Base-by-base conservation (phyloP, 2,329 filamentous ascomycete species). In the Talaromyces sp. region DNA sequence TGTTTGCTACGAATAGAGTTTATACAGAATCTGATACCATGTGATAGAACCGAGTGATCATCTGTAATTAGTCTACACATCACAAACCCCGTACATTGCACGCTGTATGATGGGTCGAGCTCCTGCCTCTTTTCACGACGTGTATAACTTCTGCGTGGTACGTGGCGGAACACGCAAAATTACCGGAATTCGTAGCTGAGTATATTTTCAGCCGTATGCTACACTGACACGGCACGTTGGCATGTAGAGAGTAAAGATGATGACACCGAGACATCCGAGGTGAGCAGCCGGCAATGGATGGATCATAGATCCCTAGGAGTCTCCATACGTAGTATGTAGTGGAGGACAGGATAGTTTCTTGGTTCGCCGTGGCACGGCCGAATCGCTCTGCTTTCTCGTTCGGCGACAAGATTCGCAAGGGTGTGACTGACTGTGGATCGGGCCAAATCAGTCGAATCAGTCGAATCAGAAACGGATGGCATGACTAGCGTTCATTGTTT, bases 201-300 rank as follows among this genome's bases (percentile, higher is more conserved):
- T 17, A 25, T 27, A 19, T 17, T 27, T 45, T 27, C 19, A 51
- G 47, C 47, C 25, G 15, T 51, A 51, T 22, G 47, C 47, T 51
- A 51, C 47, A 53, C 27, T 53, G 27, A 31, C 27, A 53, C 27
- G 25, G 15, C 17, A 25, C 7, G 19, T 47, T 47, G 45, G 22
- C 8, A n/a, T n/a, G n/a, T n/a, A n/a, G n/a, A n/a, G n/a, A n/a
- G n/a, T n/a, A n/a, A 10, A 47, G 27, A 54, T 34, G 53, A 38
- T 56, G 53, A 38, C 53, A 36, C 53, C 53, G 53, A 56, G 53
- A 56, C 53, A 56, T 56, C 53, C 53, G 53, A 56, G 53, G 51
- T 22, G 43, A 47, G 27, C 27, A 31, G 27, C 51, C 27, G 53
- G 53, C n/a, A 15, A 34, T 56, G 31, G 53, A 56, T 36, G 31